Evolutionary conservation across 768 basidiomycete genomes (phyloP).

Genomic region (Boletellus ananiceps): DNA sequence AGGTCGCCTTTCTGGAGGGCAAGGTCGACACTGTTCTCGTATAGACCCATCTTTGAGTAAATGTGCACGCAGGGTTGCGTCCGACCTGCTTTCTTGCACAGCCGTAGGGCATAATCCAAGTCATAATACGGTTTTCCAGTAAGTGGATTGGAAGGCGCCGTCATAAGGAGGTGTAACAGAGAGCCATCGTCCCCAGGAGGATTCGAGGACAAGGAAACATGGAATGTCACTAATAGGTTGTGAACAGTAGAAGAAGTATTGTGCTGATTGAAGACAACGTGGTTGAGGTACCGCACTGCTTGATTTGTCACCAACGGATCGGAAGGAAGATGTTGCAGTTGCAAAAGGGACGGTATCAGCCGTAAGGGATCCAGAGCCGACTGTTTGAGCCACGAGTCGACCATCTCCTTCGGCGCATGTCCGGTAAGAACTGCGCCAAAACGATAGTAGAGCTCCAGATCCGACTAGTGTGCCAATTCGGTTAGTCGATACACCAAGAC

Average conservation of each 20-base stretch:
- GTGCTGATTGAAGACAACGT: slow-evolving; percentile 75
- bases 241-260: slow-evolving; percentile 85
- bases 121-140: slow-evolving; percentile 91
- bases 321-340: slow-evolving; percentile 66
- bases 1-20: slow-evolving; percentile 93
- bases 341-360: slow-evolving; percentile 85
- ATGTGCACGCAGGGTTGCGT: slow-evolving; percentile 93
- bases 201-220: slow-evolving; percentile 52
- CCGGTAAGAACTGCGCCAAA: slow-evolving; percentile 87
- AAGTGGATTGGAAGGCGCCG: slow-evolving; percentile 75
- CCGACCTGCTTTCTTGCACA: slow-evolving; percentile 79
- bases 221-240: slow-evolving; percentile 89
- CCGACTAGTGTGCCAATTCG: slow-evolving; percentile 44
- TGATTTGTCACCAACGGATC: slow-evolving; percentile 78
- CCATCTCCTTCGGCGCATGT: slow-evolving; percentile 81
- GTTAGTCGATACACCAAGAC: background rate
- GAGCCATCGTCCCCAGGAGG: slow-evolving; percentile 64
- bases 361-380: slow-evolving; percentile 73
- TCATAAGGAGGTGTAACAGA: slow-evolving; percentile 76
- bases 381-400: slow-evolving; percentile 90
- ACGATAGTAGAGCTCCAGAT: slow-evolving; percentile 87
- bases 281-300: slow-evolving; percentile 83
- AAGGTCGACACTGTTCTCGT: slow-evolving; percentile 93
- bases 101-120: slow-evolving; percentile 90
- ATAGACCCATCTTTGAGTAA: slow-evolving; percentile 96